These are phyloP conservation scores for Dalbergia oliveri DNA, from an alignment of 306 rosid genomes.

Conservation along the genomic window DNA sequence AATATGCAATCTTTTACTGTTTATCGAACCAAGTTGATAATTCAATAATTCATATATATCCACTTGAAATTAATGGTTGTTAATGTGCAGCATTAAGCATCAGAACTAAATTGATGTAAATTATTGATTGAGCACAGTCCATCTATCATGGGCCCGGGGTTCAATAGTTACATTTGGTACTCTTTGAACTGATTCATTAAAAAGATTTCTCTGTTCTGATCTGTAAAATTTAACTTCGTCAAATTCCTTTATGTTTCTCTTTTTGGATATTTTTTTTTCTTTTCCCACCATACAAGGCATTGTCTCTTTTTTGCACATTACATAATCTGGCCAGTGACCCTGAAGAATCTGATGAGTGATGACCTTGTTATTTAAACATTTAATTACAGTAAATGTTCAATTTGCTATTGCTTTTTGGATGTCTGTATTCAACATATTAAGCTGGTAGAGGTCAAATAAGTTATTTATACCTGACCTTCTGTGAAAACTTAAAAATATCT, in stretches of 20 bases:
- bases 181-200: too few species aligned
- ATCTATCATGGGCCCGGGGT: neutral
- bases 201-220: too few species aligned
- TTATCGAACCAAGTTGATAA: neutral
- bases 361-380: neutral
- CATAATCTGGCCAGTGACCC: too few species aligned
- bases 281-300: too few species aligned
- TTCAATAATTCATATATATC: neutral
- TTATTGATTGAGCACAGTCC: neutral
- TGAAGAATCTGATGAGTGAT: too few species aligned
- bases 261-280: too few species aligned
- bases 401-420: neutral
- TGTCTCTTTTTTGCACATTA: too few species aligned
- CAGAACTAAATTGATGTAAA: slow-evolving; percentile 2
- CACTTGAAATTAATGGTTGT: slow-evolving; percentile 8
- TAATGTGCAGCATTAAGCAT: neutral
- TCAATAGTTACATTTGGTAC: neutral
- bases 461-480: neutral
- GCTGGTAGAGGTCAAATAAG: neutral
- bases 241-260: too few species aligned
- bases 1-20: neutral
- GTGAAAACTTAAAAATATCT: neutral
- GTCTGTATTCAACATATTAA: too few species aligned
- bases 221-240: too few species aligned
- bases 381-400: neutral